Base-by-base conservation (phyloP, 2,329 filamentous ascomycete genomes). In the Monilinia laxa region DNA sequence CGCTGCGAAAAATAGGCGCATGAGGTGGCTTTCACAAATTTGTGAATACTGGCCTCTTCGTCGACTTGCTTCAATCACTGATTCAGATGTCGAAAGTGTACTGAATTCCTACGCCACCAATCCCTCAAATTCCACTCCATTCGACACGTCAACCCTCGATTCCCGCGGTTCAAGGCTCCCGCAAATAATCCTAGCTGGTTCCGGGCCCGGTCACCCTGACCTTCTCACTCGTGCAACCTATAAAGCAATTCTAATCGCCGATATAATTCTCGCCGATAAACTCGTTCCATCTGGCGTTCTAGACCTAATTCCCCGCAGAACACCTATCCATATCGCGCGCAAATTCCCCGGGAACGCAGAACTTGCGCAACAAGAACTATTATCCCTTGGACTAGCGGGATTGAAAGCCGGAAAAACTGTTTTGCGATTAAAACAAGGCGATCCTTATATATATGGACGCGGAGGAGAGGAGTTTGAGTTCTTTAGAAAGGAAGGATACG, bases 331-430 rank as follows among this genome's bases (percentile, higher is more conserved):
- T 73, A 99, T 99, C 73, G 94, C 95, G 5, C 90, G 93, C 75
- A 99, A 99, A 77, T 99, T 99, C 79, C 95, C 95, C 0, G 95
- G 95, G 28, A 98, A 99, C 78, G 95, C 95, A 52, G 95, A 99
- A 73, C 87, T 87, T 55, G 95, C 95, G 0, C 95, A 99, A 77
- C 88, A 93, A 75, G 95, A 99, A 78, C 87, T 99, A 5, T 85
- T 96, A 3, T 84, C 88, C 64, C 84, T 92, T 73, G 95, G 92
- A 0, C 82, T 97, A 2, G 85, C 86, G 3, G 92, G 87, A 10
- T 73, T 90, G 25, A 79, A 82, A 58, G 80, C 83, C 25, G 95
- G 95, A 16, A 87, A 91, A 76, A 90, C 87, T 1, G 95, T 99
- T 0, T 83, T 99, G 45, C 86, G 95, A 3, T 82, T 99, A 55